Evolutionary conservation across 2,329 filamentous ascomycete species (phyloP), one percentile per base, ranked within the genome.

Genomic region (Ceratocystis harringtonii): DNA sequence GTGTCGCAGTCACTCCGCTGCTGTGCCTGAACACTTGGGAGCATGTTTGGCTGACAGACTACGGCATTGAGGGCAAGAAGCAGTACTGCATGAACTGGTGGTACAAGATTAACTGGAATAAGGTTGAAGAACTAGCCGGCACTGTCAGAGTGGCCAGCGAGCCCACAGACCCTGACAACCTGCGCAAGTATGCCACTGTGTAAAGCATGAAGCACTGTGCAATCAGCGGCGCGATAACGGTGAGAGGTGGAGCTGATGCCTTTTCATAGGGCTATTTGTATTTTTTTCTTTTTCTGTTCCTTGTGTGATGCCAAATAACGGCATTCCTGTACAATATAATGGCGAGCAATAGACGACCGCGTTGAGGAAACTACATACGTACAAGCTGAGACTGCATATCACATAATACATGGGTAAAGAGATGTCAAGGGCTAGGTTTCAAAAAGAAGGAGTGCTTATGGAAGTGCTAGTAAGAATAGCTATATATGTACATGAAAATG

Each of bases 21-120:
- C 78, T 99, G 71, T 96, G 92, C 74, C 82, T 97, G 67, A 97
- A 91, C 77, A 96, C 91, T 4, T 99, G 94, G 94, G 87, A 97
- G 79, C 94, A 97, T 76, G 86, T 88, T 7, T 99, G 89, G 84
- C 77, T 97, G 74, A 82, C 83, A 65, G 91, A 97, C 74, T 96
- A 89, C 75, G 83, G 83, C 63, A 73, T 85, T 36, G 80, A 79
- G 57, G 90, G 90, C 62, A 99, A 96, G 84, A 78, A 80, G 64
- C 76, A 78, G 63, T 99, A 84, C 74, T 79, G 92, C 64, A 82
- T 88, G 73, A 80, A 81, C 52, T 97, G 92, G 92, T 99, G 94
- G 94, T 77, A 89, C 62, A 79, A 79, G 64, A 86, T 99, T 70
- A 84, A 99, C 76, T 99, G 94, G 94, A 77, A 85, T 62, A 79